These are phyloP conservation scores for Sporobolomyces pararoseus DNA, from an alignment of 768 basidiomycete genomes.

Conservation along the genomic window DNA sequence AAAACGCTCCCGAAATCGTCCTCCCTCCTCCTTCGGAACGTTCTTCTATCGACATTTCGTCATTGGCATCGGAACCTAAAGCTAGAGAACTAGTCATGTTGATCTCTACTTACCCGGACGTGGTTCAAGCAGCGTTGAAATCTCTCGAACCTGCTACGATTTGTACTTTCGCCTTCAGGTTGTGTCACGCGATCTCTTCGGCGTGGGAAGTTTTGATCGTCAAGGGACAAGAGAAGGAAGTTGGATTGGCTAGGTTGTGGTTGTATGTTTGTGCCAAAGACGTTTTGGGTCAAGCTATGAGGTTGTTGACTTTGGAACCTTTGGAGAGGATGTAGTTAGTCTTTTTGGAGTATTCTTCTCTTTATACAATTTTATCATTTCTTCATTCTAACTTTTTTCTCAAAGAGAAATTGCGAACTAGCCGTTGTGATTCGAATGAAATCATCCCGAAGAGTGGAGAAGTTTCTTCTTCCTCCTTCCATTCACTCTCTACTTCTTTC, in stretches of 20 bases:
- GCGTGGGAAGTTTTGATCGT: constrained; percentile 90
- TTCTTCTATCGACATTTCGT: constrained; percentile 60
- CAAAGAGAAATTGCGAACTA: neutral
- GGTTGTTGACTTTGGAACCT: constrained; percentile 79
- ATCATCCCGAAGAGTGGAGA: no score
- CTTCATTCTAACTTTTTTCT: neutral
- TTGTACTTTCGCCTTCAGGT: constrained; percentile 81
- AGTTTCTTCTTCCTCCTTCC: no score
- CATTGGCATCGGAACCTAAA: constrained; percentile 66
- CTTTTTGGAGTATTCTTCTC: neutral
- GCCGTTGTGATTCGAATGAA: no score
- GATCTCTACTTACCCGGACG: constrained; percentile 85
- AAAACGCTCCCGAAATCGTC: constrained; percentile 75
- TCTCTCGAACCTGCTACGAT: constrained; percentile 85
- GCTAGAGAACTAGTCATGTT: constrained; percentile 80
- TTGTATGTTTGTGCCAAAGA: constrained; percentile 83
- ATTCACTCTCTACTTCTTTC: no score
- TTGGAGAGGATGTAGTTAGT: constrained; percentile 77
- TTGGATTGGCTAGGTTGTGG: constrained; percentile 79
- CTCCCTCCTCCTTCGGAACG: constrained; percentile 60
- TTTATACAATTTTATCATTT: neutral
- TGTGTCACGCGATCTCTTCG: constrained; percentile 75
- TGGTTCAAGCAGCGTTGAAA: constrained; percentile 77
- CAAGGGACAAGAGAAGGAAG: constrained; percentile 70
- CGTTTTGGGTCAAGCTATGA: constrained; percentile 81